Base-by-base conservation (phyloP, 768 basidiomycete genomes). In the Leccinum incarnatum region DNA sequence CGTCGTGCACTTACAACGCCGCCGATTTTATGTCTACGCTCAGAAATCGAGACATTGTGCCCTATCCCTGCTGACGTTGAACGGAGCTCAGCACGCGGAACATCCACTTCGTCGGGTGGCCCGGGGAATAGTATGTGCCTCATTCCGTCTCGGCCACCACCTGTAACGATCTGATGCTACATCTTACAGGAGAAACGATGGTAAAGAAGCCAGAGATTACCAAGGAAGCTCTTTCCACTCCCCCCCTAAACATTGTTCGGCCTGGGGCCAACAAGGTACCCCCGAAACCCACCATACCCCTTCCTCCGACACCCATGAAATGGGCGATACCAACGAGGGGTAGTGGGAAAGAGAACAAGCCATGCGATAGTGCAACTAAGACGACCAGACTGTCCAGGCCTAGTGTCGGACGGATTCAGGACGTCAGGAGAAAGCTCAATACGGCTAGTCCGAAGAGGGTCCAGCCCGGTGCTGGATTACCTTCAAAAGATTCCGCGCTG, bases 321-420 rank as follows among this genome's bases (percentile, higher is more conserved):
- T 55, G 55, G 54, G 2, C 9, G n/a, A 59, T 47, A 45, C 25
- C 40, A 17, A n/a, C 51, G 34, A 62, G 46, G 11, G 30, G 52
- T 29, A 55, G 47, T 51, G 51, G 51, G 23, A 63, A 71, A 40
- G 69, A 69, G 52, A 68, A 68, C 42, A 47, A 30, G 21, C 2
- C 55, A 37, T 42, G 46, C 48, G 48, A 46, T 3, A 29, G 55
- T 51, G 32, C 48, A 42, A 62, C 40, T 21, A 51, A 34, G 58
- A 59, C 55, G 49, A 8, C 40, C 32, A 37, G 57, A 17, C 10
- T n/a, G 47, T 34, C 51, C 57, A 55, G 51, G 53, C 54, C 54
- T 47, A 25, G 52, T 42, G 54, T 45, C 46, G 58, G 56, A 50
- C 58, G 34, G 2, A 25, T 17, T 10, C 15, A 5, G 46, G 52